Conservation (phyloP, 345 rosid genomes). For the Salix arbutifolia region DNA sequence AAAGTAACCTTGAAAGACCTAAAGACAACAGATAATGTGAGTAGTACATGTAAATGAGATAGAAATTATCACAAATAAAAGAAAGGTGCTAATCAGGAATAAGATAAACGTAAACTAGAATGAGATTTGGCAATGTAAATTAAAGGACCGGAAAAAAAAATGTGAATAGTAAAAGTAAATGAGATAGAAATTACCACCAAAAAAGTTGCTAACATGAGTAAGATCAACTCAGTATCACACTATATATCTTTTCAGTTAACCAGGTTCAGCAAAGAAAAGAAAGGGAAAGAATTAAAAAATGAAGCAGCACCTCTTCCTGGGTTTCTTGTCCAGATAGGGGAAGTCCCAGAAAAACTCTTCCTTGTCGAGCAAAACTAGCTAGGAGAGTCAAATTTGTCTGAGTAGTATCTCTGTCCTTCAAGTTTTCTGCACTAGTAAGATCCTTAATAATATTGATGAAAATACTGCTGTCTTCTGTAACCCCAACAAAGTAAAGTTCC, state of each 20-base stretch:
- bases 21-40: background rate
- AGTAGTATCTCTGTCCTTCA: conserved; percentile 89
- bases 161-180: background rate
- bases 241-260: background rate
- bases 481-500: conserved; percentile 95
- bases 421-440: conserved; percentile 68
- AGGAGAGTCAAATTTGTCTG: conserved; percentile 91
- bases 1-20: background rate
- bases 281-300: background rate
- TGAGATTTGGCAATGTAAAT: background rate
- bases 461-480: conserved; percentile 70
- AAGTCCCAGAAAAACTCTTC: conserved; percentile 85
- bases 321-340: conserved; percentile 82
- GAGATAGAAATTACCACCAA: background rate
- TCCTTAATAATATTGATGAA: conserved; percentile 83
- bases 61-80: background rate
- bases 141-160: background rate
- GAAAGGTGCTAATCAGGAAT: background rate
- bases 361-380: conserved; percentile 97
- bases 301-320: conserved; percentile 63
- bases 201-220: background rate
- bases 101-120: background rate
- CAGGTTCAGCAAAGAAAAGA: background rate
- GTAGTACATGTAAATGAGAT: background rate
- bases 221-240: background rate